Evolutionary conservation across 441 rosid genomes (phyloP), one percentile per base, ranked within the genome.

Genomic region (Geranium incanum): DNA sequence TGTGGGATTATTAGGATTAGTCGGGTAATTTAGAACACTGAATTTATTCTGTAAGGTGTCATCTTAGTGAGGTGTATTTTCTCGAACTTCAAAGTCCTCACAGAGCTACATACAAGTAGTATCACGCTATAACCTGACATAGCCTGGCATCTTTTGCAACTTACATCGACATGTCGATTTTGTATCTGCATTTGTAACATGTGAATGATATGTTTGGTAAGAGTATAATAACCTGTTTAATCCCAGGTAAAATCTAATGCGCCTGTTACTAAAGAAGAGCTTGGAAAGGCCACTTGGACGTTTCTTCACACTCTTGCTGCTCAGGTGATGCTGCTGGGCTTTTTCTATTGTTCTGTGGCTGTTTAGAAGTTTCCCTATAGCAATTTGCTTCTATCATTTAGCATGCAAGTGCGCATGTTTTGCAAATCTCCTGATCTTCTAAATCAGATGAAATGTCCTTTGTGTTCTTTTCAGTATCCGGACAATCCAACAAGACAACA

Each of bases 271-370:
- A 91, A 90, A 81, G 95, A 87, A 74, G 98, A 91, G 55, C 97
- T 94, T 43, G 98, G 97, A 50, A 91, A 89, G 79, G 87, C 90
- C 74, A 91, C 98, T 33, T 94, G 97, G 98, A 94, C 97, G 43
- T 91, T 94, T 84, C 91, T 94, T 57, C 98, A 90, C 82, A 91
- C 96, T 68, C 92, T 94, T 71, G 97, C 86, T 67, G 97, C 97
- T 19, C 98, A 94, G 97, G 96, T 93, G 68, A 60, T 66, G 6
- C 64, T 28, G 33, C 1, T 60, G 5, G 36, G 23, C 15, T 18
- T 65, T 77, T 36, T 60, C 21, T 5, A 7, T 55, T 71, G 43
- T 21, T 13, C 5, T 52, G 39, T 50, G 52, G 0, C 1, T 69
- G 55, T 9, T 37, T 16, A 8, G 28, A 18, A 57, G 28, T 13